Conservation (phyloP, 2,329 filamentous ascomycete genomes). For the Dactylellina drechsleri region DNA sequence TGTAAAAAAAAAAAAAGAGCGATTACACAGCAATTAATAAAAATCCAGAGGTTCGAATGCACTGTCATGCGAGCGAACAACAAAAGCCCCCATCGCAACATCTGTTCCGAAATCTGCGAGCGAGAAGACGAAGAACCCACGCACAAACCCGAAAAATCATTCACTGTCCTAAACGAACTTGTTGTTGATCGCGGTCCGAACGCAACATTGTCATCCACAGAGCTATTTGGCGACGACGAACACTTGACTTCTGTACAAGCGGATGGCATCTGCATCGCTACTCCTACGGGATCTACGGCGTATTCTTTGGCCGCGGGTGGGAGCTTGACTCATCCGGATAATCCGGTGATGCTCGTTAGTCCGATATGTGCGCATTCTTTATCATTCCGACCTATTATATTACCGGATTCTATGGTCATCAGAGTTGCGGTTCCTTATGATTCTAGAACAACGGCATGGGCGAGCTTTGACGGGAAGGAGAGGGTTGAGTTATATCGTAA, state of each 20-base stretch:
- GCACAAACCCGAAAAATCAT: constrained; percentile 83
- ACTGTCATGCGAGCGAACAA: constrained; percentile 58
- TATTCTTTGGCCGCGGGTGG: constrained; percentile 97
- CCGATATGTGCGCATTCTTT: constrained; percentile 95
- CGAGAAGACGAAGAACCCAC: constrained; percentile 82
- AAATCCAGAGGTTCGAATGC: constrained; percentile 47
- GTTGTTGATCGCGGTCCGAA: constrained; percentile 94
- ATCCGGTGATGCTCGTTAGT: constrained; percentile 92
- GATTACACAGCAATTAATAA: neutral
- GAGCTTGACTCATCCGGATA: constrained; percentile 93
- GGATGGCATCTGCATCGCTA: constrained; percentile 92
- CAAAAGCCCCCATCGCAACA: constrained; percentile 66
- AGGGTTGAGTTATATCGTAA: constrained; percentile 76
- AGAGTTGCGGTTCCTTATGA: constrained; percentile 94
- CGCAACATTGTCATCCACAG: constrained; percentile 89
- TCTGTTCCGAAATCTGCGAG: constrained; percentile 69
- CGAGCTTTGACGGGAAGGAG: constrained; percentile 95
- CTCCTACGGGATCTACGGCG: constrained; percentile 91
- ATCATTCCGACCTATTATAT: constrained; percentile 93
- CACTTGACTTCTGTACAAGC: constrained; percentile 94
- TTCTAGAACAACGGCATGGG: constrained; percentile 88
- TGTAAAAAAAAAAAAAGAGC: neutral
- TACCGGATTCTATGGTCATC: constrained; percentile 94
- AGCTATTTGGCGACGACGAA: constrained; percentile 93
- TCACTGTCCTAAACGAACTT: constrained; percentile 95